Evolutionary conservation across 805 yeast species (phyloP), one percentile per base, ranked within the genome.

Genomic region (Pichia membranifaciens): DNA sequence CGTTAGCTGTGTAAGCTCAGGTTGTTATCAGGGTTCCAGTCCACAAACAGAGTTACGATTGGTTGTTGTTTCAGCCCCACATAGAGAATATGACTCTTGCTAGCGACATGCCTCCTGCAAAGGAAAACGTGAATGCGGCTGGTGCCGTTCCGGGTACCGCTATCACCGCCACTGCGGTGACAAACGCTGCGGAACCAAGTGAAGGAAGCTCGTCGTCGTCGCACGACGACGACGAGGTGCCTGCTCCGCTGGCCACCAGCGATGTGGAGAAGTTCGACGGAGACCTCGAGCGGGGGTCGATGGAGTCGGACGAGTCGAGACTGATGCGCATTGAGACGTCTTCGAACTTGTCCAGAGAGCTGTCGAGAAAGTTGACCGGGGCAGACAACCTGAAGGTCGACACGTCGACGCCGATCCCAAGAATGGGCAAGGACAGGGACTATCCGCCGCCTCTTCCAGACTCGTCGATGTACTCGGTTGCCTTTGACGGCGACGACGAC

Each of bases 401-500:
- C 5, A 61, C 58, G 6, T 62, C 63, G n/a, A 54, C 67, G 3
- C 70, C 74, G 5, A 55, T 75, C 21, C 80, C 80, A 16, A 62
- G 68, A 25, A 84, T 85, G 89, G 93, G 93, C 37, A 80, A 76
- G 8, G 79, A 72, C 29, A 74, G 83, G 61, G 73, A 70, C 5
- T 82, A 69, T 54, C 91, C 91, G 6, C 81, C 87, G 8, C 45
- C 69, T 22, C 70, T 82, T 43, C 84, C 84, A 0, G 74, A 74
- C 41, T 65, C 71, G 39, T 75, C 69, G 20, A 69, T 68, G 1
- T 88, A 81, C 60, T 72, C 78, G 10, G 96, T 88, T 7, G 74
- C 82, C 3, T 87, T 73, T 58, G 84, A 84, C 59, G 95, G 96
- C 0, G 82, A 83, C 1, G 71, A 80, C 41, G 96, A 89, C 60